Percentiles rank a stretch among this genome's conserved stretches.
Evolutionary conservation across 139 green algal species (phyloP).

Genomic region (Pleodorina starrii): DNA sequence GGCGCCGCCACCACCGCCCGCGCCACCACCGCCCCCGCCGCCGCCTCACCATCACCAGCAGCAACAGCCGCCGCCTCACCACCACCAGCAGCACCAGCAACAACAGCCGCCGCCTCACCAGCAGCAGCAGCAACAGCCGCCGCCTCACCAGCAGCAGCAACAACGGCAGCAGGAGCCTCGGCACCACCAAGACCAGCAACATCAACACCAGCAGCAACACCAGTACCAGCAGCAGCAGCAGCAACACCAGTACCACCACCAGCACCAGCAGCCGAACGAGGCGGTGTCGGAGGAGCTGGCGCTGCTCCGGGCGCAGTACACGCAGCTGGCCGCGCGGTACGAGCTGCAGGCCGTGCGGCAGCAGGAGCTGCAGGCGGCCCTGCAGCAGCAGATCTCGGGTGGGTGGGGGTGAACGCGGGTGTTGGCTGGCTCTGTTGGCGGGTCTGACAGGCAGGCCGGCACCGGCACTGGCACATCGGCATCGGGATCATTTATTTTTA

Average conservation of each 20-base stretch:
- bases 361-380: conserved; percentile 21
- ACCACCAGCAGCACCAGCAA: neutral
- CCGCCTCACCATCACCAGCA: neutral
- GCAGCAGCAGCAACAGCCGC: neutral
- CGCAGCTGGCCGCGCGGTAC: conserved; percentile 5
- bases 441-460: too few relatives aligned
- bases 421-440: too few relatives aligned
- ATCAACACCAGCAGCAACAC: neutral
- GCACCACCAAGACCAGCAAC: neutral
- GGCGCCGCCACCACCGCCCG: neutral
- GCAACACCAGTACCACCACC: neutral
- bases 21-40: neutral
- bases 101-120: neutral
- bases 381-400: conserved; percentile 22
- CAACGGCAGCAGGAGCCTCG: neutral
- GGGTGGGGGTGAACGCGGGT: neutral
- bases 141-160: neutral
- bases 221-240: neutral
- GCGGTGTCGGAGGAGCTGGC: neutral
- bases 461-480: too few relatives aligned
- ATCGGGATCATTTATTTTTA: too few relatives aligned
- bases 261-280: neutral
- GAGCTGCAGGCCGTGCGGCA: conserved; percentile 24
- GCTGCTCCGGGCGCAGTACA: conserved; percentile 16
- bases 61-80: neutral